Base-by-base conservation (phyloP, 352 stramenopile species). In the Globisporangium nunn region DNA sequence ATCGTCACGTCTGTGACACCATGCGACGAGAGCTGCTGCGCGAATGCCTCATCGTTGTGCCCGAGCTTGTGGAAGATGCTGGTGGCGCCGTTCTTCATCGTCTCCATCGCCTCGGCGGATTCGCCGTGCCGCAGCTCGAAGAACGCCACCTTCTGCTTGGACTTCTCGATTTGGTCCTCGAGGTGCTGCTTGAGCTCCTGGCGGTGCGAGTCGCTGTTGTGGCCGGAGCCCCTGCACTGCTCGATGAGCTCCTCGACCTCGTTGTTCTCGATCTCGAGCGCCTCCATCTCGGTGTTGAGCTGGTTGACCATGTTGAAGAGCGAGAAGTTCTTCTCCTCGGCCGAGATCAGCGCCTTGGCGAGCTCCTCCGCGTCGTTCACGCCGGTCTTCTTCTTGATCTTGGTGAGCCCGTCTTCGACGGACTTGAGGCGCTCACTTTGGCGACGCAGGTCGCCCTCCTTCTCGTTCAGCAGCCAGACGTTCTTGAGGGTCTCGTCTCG, bases 271-370 rank as follows among this genome's bases (percentile, higher is more conserved):
- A 93, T 85, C 66, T 96, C 86, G 37, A 93, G 62, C 17, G 69
- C 72, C 66, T 96, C 82, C 77, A 96, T 96, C 56, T 96, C 87
- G 2, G 79, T 93, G 68, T 91, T 97, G 41, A 97, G 70, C 52
- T 97, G 87, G 68, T 97, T 98, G 67, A 98, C 93, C 64, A 96
- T 89, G 56, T 97, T 97, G 66, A 97, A 98, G 17, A 98, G 76
- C 47, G 81, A 95, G 58, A 98, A 98, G 68, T 97, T 98, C 66
- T 97, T 96, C 59, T 97, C 90, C 48, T 98, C 91, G 2, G 88
- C 88, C 44, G 85, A 70, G 45, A 96, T 49, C 44, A 98, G 82
- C 30, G 80, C 88, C 40, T 81, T 74, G 17, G 93, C 83, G 40
- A 98, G 69, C 50, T 93, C 85, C 7, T 91, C 70, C 29, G 93